These are phyloP conservation scores for Populus tomentosa DNA, from an alignment of 441 rosid genomes.

Conservation along the genomic window DNA sequence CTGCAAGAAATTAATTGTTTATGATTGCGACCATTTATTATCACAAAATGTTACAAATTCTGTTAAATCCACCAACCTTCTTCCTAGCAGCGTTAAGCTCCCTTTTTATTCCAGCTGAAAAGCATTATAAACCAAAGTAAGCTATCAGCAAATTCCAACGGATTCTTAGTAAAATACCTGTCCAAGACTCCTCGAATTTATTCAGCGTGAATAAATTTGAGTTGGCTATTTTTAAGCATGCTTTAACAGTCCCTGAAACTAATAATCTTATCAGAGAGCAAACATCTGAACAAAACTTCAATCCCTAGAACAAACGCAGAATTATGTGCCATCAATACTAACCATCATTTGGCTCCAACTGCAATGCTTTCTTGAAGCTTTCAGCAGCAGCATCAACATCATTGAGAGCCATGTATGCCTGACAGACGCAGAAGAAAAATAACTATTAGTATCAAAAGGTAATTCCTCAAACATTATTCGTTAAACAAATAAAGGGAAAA, in stretches of 20 bases:
- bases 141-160: constrained; percentile 8
- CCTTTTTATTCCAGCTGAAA: constrained; percentile 72
- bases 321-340: constrained; percentile 8
- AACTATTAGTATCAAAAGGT: neutral
- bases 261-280: neutral
- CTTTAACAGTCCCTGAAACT: neutral
- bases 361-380: constrained; percentile 84
- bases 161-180: neutral
- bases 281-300: neutral
- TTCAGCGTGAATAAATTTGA: neutral
- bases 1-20: constrained; percentile 32
- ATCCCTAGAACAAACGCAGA: neutral
- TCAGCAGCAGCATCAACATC: constrained; percentile 90
- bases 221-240: neutral
- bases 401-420: constrained; percentile 88
- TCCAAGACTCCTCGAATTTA: neutral
- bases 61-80: constrained; percentile 48
- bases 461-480: neutral
- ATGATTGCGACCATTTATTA: neutral
- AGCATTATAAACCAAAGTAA: constrained; percentile 13
- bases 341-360: constrained; percentile 92
- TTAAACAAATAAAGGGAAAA: neutral
- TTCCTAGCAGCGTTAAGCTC: constrained; percentile 77
- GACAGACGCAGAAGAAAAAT: constrained; percentile 7
- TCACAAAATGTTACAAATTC: neutral